These are phyloP conservation scores for Teunomyces barrocoloradensis DNA, from an alignment of 805 yeast genomes.

Conservation along the genomic window DNA sequence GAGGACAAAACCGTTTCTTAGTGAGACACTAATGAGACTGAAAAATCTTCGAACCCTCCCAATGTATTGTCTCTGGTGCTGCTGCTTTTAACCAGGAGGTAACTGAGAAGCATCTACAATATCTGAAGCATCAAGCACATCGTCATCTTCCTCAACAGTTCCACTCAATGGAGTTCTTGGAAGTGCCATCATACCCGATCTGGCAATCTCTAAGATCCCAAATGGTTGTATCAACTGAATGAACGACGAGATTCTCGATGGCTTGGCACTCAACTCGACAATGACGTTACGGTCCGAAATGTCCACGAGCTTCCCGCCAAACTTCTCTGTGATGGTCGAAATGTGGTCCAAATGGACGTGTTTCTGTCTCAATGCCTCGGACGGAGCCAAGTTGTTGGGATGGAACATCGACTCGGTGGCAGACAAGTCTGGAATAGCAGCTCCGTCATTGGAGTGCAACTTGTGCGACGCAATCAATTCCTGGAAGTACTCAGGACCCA, in stretches of 20 bases:
- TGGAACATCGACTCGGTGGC: slow-evolving; percentile 58
- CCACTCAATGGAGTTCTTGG: slow-evolving; percentile 88
- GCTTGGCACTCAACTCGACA: slow-evolving; percentile 92
- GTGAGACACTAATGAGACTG: too few species aligned
- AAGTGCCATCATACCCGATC: slow-evolving; percentile 98
- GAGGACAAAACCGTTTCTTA: too few species aligned
- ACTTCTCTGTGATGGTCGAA: slow-evolving; percentile 73
- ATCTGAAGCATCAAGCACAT: slow-evolving; percentile 55
- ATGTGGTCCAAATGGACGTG: slow-evolving; percentile 85
- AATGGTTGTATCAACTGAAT: slow-evolving; percentile 90
- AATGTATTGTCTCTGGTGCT: too few species aligned
- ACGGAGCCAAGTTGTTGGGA: slow-evolving; percentile 84
- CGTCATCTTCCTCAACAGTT: slow-evolving; percentile 42
- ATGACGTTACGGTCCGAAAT: slow-evolving; percentile 91
- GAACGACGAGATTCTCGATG: slow-evolving; percentile 82
- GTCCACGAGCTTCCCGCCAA: slow-evolving; percentile 92
- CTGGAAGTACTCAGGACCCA: slow-evolving; percentile 98
- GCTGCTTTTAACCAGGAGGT: slow-evolving; percentile 78
- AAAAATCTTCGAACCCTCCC: too few species aligned
- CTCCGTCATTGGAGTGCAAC: slow-evolving; percentile 38
- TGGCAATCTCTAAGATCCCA: slow-evolving; percentile 92
- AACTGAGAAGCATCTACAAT: slow-evolving; percentile 84
- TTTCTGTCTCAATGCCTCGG: slow-evolving; percentile 92
- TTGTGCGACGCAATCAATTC: slow-evolving; percentile 87
- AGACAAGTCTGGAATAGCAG: slow-evolving; percentile 42